Evolutionary conservation across 78 protist genomes (phyloP).

Genomic region (Protostelium mycophagum): DNA sequence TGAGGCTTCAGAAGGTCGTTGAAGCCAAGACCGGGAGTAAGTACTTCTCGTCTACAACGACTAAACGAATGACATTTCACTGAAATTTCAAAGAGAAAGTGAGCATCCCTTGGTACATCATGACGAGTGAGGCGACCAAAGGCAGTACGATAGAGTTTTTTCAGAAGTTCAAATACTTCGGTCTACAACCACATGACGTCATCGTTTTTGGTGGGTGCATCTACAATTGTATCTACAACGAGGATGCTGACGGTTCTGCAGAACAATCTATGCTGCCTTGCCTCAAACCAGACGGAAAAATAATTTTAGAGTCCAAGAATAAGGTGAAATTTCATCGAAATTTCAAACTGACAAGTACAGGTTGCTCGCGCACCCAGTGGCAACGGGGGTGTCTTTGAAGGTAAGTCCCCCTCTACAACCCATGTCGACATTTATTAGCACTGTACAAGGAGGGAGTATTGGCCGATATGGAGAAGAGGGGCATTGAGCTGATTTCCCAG

Average conservation of each 20-base stretch:
- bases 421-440: conserved; percentile 26
- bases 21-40: not conserved
- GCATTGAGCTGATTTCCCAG: conserved; percentile 71
- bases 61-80: not conserved
- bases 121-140: conserved; percentile 87
- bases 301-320: conserved; percentile 40
- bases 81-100: not conserved
- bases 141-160: conserved; percentile 72
- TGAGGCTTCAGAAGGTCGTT: conserved; percentile 58
- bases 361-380: conserved; percentile 90
- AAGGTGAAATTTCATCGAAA: conserved; percentile 13
- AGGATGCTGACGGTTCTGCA: no score
- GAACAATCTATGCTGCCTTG: conserved; percentile 87
- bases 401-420: not conserved
- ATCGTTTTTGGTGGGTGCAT: no score
- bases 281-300: conserved; percentile 74
- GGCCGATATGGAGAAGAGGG: conserved; percentile 65
- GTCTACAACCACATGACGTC: conserved; percentile 64
- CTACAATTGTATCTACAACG: no score
- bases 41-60: no score
- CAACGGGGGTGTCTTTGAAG: conserved; percentile 89
- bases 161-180: conserved; percentile 70
- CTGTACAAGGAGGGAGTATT: conserved; percentile 62
- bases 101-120: conserved; percentile 72
- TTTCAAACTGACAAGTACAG: not conserved